These are phyloP conservation scores for Geotrichum klebahnii DNA, from an alignment of 1,139 yeast genomes.

Conservation along the genomic window DNA sequence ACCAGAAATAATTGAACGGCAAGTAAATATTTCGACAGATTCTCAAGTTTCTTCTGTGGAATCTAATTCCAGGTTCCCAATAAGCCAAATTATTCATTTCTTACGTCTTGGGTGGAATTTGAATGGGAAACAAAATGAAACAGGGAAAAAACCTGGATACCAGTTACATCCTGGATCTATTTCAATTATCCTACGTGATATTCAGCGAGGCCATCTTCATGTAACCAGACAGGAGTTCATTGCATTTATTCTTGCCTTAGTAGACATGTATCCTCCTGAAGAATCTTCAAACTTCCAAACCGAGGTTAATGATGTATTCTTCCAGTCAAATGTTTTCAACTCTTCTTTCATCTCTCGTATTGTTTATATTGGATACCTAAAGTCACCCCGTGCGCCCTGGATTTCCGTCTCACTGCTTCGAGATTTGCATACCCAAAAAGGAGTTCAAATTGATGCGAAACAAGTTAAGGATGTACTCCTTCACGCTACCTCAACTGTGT, in stretches of 20 bases:
- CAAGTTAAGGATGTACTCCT: slow-evolving; percentile 44
- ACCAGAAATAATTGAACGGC: background rate
- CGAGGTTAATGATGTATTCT: background rate
- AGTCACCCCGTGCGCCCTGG: slow-evolving; percentile 14
- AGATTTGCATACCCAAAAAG: slow-evolving; percentile 5
- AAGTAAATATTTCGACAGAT: background rate
- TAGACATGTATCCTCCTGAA: slow-evolving; percentile 11
- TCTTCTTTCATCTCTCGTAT: slow-evolving; percentile 4
- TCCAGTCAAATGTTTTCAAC: slow-evolving; percentile 10
- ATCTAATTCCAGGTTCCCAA: slow-evolving; percentile 1
- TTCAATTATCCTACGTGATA: slow-evolving; percentile 8
- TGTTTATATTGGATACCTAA: slow-evolving; percentile 10
- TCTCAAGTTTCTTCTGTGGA: background rate
- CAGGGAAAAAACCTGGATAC: slow-evolving; percentile 1
- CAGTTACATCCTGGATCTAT: slow-evolving; percentile 13
- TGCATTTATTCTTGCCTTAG: slow-evolving; percentile 4
- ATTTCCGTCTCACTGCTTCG: slow-evolving; percentile 4
- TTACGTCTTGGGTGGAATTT: slow-evolving; percentile 9
- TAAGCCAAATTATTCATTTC: slow-evolving; percentile 8
- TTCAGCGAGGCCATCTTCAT: slow-evolving; percentile 7
- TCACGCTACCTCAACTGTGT: slow-evolving; percentile 5
- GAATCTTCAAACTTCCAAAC: background rate
- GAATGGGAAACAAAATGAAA: background rate
- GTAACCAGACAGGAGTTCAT: slow-evolving; percentile 5
- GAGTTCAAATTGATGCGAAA: slow-evolving; percentile 10